Base-by-base conservation (phyloP, 169 alveolate species). In the Eimeria necatrix region DNA sequence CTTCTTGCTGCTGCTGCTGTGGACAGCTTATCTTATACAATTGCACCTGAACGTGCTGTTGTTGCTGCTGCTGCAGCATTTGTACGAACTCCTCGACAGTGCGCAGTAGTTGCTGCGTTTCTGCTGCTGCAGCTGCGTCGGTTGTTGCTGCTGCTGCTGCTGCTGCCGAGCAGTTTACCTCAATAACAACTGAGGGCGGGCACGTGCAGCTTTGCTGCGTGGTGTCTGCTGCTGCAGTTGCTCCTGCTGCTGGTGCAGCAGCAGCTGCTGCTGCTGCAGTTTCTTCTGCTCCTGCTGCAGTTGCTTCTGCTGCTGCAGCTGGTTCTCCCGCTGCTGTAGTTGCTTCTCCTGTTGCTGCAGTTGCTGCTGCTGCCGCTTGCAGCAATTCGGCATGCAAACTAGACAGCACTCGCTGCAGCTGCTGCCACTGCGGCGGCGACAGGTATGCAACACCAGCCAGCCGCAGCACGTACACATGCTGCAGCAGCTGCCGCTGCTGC, bases 401-500 rank as follows among this genome's bases (percentile, higher is more conserved):
- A 41, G 51, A 26, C 0, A 71, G 48, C 14, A 22, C 20, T 14
- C 41, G 48, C 83, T 71, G 83, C 83, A 71, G 83, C 83, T 71
- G 52, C 48, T 14, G 7, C 83, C 83, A 71, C 20, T 71, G 83
- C 83, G 16, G 83, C 51, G 6, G 52, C 83, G 83, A 71, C 53
- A 71, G 41, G 0, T 10, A 3, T 8, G 83, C 83, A 26, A 71
- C 24, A 7, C 83, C 49, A 22, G 83, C 46, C 12, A 71, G 83
- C 20, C 52, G 83, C 46, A 71, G 51, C 53, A 71, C 46, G 14
- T n/a, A 71, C 48, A 71, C 52, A 26, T 71, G 83, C 53, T 71
- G 83, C 53, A 4, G 52, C 48, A n/a, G 48, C 10, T 22, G 83
- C 83, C 12, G 83, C 83, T 71, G 83, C 51, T 71, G 83, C 53